These are phyloP conservation scores for Metroxylon sagu DNA, from an alignment of 176 grass and related monocot genomes.

Conservation along the genomic window DNA sequence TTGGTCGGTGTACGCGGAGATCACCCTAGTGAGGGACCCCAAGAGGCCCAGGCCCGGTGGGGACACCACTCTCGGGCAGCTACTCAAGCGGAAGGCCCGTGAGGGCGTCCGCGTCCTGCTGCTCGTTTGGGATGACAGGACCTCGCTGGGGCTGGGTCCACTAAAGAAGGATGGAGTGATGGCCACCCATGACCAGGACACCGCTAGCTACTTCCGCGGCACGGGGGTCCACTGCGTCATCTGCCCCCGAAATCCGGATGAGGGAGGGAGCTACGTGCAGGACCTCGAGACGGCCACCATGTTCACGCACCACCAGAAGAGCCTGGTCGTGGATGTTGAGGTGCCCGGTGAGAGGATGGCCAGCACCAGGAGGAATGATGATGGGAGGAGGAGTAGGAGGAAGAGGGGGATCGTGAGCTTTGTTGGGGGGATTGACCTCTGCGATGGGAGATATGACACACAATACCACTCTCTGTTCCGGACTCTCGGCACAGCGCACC, in stretches of 20 bases:
- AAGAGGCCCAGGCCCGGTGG: not conserved
- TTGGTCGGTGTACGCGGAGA: conserved; percentile 68
- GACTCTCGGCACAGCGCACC: conserved; percentile 30
- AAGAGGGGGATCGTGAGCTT: conserved; percentile 33
- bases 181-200: conserved; percentile 84
- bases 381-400: too few relatives aligned
- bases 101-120: conserved; percentile 59
- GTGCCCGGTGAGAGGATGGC: conserved; percentile 3
- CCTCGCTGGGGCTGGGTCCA: conserved; percentile 57
- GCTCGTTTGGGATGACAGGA: conserved; percentile 78
- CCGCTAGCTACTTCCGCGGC: conserved; percentile 37
- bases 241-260: conserved; percentile 61
- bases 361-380: too few relatives aligned
- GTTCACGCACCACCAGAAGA: conserved; percentile 98
- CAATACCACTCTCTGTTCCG: conserved; percentile 55
- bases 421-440: conserved; percentile 71
- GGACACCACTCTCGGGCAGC: conserved; percentile 45
- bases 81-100: conserved; percentile 55
- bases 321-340: conserved; percentile 45
- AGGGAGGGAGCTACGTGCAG: conserved; percentile 63
- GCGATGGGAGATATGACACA: conserved; percentile 63
- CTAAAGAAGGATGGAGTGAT: conserved; percentile 75
- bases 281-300: conserved; percentile 47
- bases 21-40: conserved; percentile 58
- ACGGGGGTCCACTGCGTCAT: conserved; percentile 51